Evolutionary conservation across 441 rosid genomes (phyloP), one percentile per base, ranked within the genome.

Genomic region (Macaranga tanarius): DNA sequence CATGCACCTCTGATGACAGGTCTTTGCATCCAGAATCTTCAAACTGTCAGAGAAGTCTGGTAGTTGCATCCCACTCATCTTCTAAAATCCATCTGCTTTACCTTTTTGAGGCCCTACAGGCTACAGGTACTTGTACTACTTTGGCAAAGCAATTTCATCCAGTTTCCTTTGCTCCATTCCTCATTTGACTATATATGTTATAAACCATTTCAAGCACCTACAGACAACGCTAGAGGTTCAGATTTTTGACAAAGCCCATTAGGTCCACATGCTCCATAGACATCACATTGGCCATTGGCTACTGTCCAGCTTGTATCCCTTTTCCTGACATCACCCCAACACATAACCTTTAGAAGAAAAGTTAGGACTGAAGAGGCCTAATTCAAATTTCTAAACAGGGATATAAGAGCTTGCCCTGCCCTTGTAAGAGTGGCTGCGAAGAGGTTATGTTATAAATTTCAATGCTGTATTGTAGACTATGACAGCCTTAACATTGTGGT

Each of bases 281-380:
- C 62, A 16, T 72, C 75, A 72, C 75, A 72, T 16, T 59, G 69
- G 54, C 48, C 28, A 0, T 12, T 7, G 0, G 75, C 69, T 54
- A 60, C 66, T 13, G 52, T 50, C 75, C 69, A 72, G 44, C 63
- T 52, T 2, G 75, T 0, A 42, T 52, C 64, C 75, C 75, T 54
- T 2, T 63, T 59, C 55, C 69, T 63, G 16, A 0, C 0, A 62
- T 12, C 10, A 7, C 10, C 42, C 75, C 62, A 72, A 62, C 69
- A 62, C 61, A 51, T 12, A n/a, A 60, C 61, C 59, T 25, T 4
- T 16, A 9, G 75, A 23, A 34, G 69, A 62, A 52, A 62, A 7
- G 1, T 61, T 77, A 2, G 82, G 82, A 17, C 74, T 73, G 78
- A 93, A 93, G 80, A 91, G 86, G 0, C 97, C 97, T 23, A 92